These are phyloP conservation scores for Setomelanomma holmii DNA, from an alignment of 2,329 filamentous ascomycete species.

Conservation along the genomic window DNA sequence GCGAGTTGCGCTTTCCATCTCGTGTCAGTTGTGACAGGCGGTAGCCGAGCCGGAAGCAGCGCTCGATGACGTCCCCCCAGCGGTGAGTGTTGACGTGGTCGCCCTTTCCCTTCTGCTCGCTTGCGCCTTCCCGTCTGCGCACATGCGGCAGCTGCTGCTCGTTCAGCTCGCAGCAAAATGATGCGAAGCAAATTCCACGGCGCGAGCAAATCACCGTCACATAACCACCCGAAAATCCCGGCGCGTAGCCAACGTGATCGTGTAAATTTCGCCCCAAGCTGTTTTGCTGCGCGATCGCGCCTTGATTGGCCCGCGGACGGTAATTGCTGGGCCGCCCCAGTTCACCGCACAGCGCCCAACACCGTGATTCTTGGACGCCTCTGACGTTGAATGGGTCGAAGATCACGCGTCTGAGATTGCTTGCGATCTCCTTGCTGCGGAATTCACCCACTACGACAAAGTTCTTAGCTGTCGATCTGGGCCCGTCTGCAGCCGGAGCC, in stretches of 20 bases:
- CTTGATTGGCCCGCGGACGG: slow-evolving; percentile 21
- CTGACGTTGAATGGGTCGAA: background rate
- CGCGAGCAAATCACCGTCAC: slow-evolving; percentile 41
- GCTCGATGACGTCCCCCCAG: slow-evolving; percentile 15
- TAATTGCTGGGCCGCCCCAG: slow-evolving; percentile 28
- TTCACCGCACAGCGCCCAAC: background rate
- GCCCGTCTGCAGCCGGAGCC: background rate
- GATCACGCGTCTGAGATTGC: background rate
- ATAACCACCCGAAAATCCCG: slow-evolving; percentile 23
- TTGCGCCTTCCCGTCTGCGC: slow-evolving; percentile 7
- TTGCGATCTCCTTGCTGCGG: background rate
- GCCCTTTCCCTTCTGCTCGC: slow-evolving; percentile 5
- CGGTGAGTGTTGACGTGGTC: slow-evolving; percentile 18
- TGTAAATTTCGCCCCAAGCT: slow-evolving; percentile 11
- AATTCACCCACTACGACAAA: too few relatives aligned
- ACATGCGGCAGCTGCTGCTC: background rate
- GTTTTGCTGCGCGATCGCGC: slow-evolving; percentile 4
- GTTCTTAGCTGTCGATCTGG: background rate
- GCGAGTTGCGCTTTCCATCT: background rate
- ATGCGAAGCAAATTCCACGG: slow-evolving; percentile 18
- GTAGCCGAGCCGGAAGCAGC: background rate
- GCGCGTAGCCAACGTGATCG: slow-evolving; percentile 43
- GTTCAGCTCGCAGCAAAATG: background rate
- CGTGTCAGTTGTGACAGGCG: background rate
- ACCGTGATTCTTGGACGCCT: background rate